Evolutionary conservation across 345 rosid genomes (phyloP).

Genomic region (Moringa oleifera): DNA sequence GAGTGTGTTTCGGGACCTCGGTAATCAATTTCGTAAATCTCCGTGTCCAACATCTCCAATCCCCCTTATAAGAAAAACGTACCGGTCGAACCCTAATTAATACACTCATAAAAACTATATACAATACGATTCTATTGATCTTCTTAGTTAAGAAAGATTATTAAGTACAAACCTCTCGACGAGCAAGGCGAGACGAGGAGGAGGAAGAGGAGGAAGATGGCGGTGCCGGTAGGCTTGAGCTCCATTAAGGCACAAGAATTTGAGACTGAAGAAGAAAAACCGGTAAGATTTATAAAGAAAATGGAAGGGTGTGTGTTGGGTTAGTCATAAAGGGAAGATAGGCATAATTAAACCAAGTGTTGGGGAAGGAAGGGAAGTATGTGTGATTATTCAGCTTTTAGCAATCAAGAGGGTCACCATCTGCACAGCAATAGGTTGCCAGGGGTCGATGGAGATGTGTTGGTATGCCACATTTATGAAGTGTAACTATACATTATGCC

Average conservation of each 20-base stretch:
- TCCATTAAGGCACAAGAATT: conserved; percentile 5
- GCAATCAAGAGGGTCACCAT: conserved; percentile 9
- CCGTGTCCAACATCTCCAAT: not conserved
- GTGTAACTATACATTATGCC: conserved; percentile 8
- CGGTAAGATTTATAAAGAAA: too few species aligned
- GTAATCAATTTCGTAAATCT: conserved; percentile 25
- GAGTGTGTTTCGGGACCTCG: conserved; percentile 31
- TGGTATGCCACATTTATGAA: conserved; percentile 29
- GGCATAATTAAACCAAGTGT: not conserved
- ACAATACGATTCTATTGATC: too few species aligned
- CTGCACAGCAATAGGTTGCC: conserved; percentile 22
- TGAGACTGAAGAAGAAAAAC: too few species aligned
- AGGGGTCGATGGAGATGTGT: conserved; percentile 15
- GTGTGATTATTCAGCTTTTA: not conserved
- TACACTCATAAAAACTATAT: too few species aligned
- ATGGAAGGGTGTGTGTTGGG: not conserved
- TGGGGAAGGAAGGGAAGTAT: not conserved
- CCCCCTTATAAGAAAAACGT: not conserved
- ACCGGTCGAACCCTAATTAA: not conserved
- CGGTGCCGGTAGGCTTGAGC: conserved; percentile 2
- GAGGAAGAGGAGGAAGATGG: conserved; percentile 12
- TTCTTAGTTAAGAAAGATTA: too few species aligned
- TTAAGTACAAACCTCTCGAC: conserved; percentile 13
- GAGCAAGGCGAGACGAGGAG: conserved; percentile 8
- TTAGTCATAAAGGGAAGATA: conserved; percentile 1